Conservation (phyloP, 306 rosid genomes). For the Datisca glomerata region DNA sequence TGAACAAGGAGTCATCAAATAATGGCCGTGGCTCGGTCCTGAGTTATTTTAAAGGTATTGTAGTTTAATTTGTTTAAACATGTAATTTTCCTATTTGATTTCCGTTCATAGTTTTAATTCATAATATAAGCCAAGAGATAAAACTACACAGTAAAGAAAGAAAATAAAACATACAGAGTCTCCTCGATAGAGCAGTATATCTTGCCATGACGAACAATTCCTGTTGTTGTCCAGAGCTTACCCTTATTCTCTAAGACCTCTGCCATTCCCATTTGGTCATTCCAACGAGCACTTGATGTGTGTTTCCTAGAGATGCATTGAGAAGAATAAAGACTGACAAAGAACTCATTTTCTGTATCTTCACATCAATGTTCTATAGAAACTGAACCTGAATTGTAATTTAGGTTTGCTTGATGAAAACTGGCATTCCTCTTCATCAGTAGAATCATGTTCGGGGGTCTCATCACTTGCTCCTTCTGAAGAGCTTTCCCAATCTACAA, state of each 20-base stretch:
- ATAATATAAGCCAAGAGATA: too few species aligned
- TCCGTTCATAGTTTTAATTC: too few species aligned
- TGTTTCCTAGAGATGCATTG: slow-evolving; percentile 21
- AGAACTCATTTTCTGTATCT: background rate
- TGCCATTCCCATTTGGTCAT: slow-evolving; percentile 50
- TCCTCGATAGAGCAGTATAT: slow-evolving; percentile 62
- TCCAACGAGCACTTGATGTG: slow-evolving; percentile 48
- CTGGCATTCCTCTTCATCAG: slow-evolving; percentile 33
- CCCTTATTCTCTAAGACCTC: slow-evolving; percentile 56
- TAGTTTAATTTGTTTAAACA: too few species aligned
- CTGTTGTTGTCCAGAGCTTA: slow-evolving; percentile 55
- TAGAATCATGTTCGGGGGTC: slow-evolving; percentile 15
- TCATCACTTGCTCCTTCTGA: slow-evolving; percentile 20
- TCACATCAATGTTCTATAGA: background rate
- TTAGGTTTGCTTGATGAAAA: slow-evolving; percentile 34
- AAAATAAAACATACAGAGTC: slow-evolving; percentile 47
- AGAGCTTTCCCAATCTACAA: slow-evolving; percentile 12
- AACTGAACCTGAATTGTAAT: slow-evolving; percentile 46
- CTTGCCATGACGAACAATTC: slow-evolving; percentile 43
- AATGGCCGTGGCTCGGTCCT: too few species aligned
- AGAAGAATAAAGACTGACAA: background rate
- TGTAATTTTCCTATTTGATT: too few species aligned
- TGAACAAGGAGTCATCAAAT: too few species aligned
- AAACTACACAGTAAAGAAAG: slow-evolving; percentile 4
- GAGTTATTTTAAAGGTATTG: too few species aligned